Conservation (phyloP, 192 early-diverging fungal genomes). For the Coemansia guatemalensis region DNA sequence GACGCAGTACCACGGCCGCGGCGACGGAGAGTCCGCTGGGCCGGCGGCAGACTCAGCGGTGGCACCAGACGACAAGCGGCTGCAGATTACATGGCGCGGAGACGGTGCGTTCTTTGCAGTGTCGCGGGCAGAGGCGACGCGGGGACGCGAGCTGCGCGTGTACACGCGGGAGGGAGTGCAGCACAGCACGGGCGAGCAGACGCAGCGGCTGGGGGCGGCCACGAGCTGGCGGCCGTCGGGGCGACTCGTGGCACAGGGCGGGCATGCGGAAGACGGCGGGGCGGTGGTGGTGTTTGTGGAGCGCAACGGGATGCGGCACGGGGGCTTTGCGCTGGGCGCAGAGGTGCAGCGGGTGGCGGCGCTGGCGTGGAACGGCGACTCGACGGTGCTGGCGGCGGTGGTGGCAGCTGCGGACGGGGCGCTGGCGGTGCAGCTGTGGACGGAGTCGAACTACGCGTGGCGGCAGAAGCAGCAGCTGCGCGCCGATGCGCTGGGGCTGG, state of each 20-base stretch:
- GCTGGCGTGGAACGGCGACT: constrained; percentile 82
- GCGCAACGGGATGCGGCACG: constrained; percentile 90
- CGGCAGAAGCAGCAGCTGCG: constrained; percentile 89
- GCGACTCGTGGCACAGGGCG: constrained; percentile 58
- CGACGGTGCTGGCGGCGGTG: constrained; percentile 79
- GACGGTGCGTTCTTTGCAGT: constrained; percentile 83
- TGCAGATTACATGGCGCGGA: constrained; percentile 86
- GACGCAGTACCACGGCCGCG: constrained; percentile 96
- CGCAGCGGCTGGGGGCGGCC: constrained; percentile 73
- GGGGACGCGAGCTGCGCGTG: constrained; percentile 56
- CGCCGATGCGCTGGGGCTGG: constrained; percentile 21
- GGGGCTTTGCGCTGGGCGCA: constrained; percentile 78
- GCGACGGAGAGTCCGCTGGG: constrained; percentile 22
- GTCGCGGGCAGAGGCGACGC: constrained; percentile 63
- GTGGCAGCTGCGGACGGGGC: constrained; percentile 35
- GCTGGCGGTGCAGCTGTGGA: constrained; percentile 80
- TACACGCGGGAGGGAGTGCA: constrained; percentile 87
- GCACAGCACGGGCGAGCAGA: constrained; percentile 76
- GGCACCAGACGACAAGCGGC: constrained; percentile 64
- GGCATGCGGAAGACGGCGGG: constrained; percentile 75
- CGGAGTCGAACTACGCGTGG: constrained; percentile 95
- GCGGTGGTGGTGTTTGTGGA: constrained; percentile 92
- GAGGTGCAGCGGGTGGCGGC: constrained; percentile 42
- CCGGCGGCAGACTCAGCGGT: constrained; percentile 56
- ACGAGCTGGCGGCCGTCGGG: constrained; percentile 82